Base-by-base conservation (phyloP, 2,329 filamentous ascomycete genomes). In the Sclerotiophoma versabilis region DNA sequence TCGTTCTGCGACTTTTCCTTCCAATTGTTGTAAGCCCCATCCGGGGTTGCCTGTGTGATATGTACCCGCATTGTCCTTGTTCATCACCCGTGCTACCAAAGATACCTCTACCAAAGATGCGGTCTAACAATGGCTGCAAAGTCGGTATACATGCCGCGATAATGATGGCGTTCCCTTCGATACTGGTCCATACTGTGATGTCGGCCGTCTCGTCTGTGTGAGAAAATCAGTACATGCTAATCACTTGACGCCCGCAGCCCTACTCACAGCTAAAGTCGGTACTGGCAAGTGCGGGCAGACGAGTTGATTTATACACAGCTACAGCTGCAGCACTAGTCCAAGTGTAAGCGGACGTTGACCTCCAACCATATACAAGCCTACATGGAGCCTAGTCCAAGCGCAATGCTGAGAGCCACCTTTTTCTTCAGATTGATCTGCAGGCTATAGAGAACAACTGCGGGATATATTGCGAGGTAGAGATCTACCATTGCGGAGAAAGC, bases 381-480 rank as follows among this genome's bases (percentile, higher is more conserved):
- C 33, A 37, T 46, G 4, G 43, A 46, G 4, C 29, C 43, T 12
- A 36, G 14, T 32, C 26, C 75, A 6, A 79, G 66, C 0, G 77
- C 74, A 27, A 63, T 54, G 1, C 67, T 70, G 5, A 80, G 57
- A 0, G 72, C 76, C 8, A 79, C 42, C 65, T 80, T 80, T 66
- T 79, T 79, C 47, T 65, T 69, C 7, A 69, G 52, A 17, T 71
- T 70, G 63, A 80, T 69, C 29, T 77, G 73, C 8, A 80, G 62
- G 7, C 64, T 62, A 32, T 58, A 74, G 0, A 80, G 66, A 0
- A 79, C 69, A 2, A 75, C 42, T 2, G 72, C 70, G 0, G 77
- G 77, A 30, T 79, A 80, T 0, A 78, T 57, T 14, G 78, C 76
- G 5, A 80, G 69, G 44, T 80, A 80, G 0, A 79, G 60, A 54